phyloP scores from a whole-genome alignment of 768 basidiomycete species.

The Calocybe indica region DNA sequence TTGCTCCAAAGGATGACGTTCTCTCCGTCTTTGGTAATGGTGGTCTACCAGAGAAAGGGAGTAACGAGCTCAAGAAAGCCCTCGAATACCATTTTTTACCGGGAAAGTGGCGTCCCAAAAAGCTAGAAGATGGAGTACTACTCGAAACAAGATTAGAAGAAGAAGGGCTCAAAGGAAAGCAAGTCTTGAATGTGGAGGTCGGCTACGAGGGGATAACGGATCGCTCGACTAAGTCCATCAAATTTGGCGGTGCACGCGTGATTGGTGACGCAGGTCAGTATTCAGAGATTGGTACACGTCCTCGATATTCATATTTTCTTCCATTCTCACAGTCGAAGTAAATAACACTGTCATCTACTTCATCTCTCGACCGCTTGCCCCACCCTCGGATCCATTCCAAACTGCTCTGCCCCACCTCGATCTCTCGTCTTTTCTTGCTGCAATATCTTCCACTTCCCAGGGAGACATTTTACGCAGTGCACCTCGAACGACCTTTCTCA shows the following conservation, averaged over 20 bases:
- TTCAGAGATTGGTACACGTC: background rate
- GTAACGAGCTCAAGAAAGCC: slow-evolving; percentile 61
- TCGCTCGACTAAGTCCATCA: slow-evolving; percentile 45
- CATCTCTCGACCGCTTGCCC: slow-evolving; percentile 74
- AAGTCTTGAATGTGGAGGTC: slow-evolving; percentile 70
- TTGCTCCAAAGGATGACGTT: slow-evolving; percentile 88
- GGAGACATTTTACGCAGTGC: slow-evolving; percentile 60
- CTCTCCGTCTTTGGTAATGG: slow-evolving; percentile 48
- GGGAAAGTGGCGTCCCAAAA: slow-evolving; percentile 64
- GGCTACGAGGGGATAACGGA: slow-evolving; percentile 41
- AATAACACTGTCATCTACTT: slow-evolving; percentile 87
- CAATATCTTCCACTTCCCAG: slow-evolving; percentile 80
- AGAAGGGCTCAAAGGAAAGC: slow-evolving; percentile 58
- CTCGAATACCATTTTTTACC: slow-evolving; percentile 91
- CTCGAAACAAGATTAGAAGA: slow-evolving; percentile 77
- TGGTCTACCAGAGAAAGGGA: slow-evolving; percentile 59
- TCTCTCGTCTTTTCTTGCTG: slow-evolving; percentile 86
- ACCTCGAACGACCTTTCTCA: slow-evolving; percentile 74
- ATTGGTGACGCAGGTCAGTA: slow-evolving; percentile 71
- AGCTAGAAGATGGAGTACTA: slow-evolving; percentile 69
- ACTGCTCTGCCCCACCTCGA: slow-evolving; percentile 80
- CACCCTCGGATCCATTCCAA: slow-evolving; percentile 76
- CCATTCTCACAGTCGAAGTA: slow-evolving; percentile 48
- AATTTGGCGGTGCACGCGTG: slow-evolving; percentile 79
- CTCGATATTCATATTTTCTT: slow-evolving; percentile 3